Conservation (phyloP, 169 alveolate genomes). For the Plasmodium cynomolgi region DNA sequence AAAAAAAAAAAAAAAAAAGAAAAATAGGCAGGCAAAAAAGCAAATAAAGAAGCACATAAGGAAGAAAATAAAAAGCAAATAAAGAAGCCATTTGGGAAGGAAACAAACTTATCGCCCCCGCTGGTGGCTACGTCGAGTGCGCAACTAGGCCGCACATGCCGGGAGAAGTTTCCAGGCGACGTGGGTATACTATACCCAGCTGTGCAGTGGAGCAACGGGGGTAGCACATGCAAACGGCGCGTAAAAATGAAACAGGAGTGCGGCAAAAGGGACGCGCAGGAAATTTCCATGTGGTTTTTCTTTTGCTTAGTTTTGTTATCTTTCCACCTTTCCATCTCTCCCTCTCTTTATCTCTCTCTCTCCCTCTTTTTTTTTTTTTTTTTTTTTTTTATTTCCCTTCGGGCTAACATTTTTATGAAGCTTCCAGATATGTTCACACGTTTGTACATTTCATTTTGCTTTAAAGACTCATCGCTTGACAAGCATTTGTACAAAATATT, state of each 20-base stretch:
- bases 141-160: not conserved
- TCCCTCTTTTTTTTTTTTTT: not conserved
- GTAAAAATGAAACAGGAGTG: not conserved
- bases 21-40: not conserved
- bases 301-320: not conserved
- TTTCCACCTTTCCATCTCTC: not conserved
- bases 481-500: conserved; percentile 54
- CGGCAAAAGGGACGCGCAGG: not conserved
- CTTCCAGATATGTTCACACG: conserved; percentile 31
- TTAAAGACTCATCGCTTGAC: conserved; percentile 60
- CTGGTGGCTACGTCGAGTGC: not conserved
- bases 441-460: conserved; percentile 55
- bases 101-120: not conserved
- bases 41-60: not conserved
- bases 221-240: not conserved
- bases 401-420: conserved; percentile 39
- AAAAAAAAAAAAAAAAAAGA: too few relatives aligned
- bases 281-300: not conserved
- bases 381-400: not conserved
- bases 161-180: not conserved
- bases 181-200: not conserved
- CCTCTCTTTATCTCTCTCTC: not conserved
- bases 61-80: too few relatives aligned
- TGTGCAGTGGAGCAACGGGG: not conserved
- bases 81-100: not conserved